Base-by-base conservation (phyloP, 257 asterid species). In the Ajuga chamaepitys region DNA sequence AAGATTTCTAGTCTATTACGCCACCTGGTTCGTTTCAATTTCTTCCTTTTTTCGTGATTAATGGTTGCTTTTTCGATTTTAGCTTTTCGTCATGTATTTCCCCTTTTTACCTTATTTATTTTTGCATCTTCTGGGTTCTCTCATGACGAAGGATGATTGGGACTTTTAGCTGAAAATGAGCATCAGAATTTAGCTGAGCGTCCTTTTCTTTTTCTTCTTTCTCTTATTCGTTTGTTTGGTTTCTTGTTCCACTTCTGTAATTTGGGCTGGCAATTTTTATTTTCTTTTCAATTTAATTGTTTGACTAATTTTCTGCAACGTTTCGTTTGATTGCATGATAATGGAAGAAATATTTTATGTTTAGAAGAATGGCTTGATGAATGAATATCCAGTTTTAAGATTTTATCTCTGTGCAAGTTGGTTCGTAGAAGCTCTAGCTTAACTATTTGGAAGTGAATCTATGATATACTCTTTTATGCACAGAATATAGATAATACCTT, bases 1-100 rank as follows among this genome's bases (percentile, higher is more conserved):
- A 90, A 82, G 85, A 56, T 89, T 56, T 81, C 97, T 63, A 78
- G 70, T 81, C 77, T 89, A 62, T 66, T 81, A 68, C 86, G 79
- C 14, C 82, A 71, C 41, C 70, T 92, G 95, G 98, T 87, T 37
- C 42, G 59, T 67, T 58, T 60, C 48, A 28, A 22, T 9, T 7
- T 57, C 12, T 52, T 14, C n/a, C 58, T 54, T 1, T n/a, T 38
- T 20, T 14, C 0, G 13, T 18, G 37, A 30, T 16, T 25, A 9
- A 11, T 45, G 38, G 24, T n/a, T 58, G n/a, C 12, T 16, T 55
- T 48, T 56, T 18, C 9, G 40, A 8, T 54, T 63, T 52, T 34
- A 9, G 51, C 35, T 61, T 9, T 34, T 54, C 30, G 8, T 67
- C 63, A 0, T 47, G 57, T 57, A 46, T 45, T 45, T 55, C 1